Conservation (phyloP, 352 stramenopile species). For the Aphanomyces cochlioides region DNA sequence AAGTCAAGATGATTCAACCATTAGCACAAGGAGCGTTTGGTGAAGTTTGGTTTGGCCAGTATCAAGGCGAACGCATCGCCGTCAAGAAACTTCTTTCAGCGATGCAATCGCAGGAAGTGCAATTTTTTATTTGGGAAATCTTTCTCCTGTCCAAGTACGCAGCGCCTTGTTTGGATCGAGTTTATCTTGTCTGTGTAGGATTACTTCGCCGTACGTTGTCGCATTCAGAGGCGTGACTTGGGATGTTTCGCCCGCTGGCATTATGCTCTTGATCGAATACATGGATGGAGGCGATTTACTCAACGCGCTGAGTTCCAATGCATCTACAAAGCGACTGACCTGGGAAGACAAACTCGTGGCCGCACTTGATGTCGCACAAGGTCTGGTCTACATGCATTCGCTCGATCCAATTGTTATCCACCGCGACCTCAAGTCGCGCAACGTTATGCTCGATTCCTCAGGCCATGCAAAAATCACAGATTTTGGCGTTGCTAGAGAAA, state of each 20-base stretch:
- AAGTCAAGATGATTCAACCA: constrained; percentile 1
- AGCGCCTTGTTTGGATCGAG: neutral
- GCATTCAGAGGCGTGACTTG: constrained; percentile 25
- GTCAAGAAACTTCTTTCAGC: constrained; percentile 46
- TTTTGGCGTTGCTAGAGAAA: neutral
- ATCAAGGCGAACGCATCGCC: constrained; percentile 60
- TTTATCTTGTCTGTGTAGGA: neutral
- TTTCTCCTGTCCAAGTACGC: constrained; percentile 23
- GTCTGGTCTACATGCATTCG: constrained; percentile 16
- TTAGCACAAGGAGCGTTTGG: constrained; percentile 50
- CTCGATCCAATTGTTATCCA: constrained; percentile 10
- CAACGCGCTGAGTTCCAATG: constrained; percentile 10
- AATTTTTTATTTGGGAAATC: constrained; percentile 21
- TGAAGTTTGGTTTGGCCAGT: constrained; percentile 74
- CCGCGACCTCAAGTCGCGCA: constrained; percentile 25
- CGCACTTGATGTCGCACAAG: constrained; percentile 6
- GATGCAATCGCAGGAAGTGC: neutral
- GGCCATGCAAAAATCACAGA: constrained; percentile 19
- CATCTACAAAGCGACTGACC: neutral
- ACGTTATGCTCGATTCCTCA: constrained; percentile 23
- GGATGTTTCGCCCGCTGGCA: constrained; percentile 18
- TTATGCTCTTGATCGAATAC: constrained; percentile 29
- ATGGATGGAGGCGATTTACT: constrained; percentile 29
- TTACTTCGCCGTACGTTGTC: constrained; percentile 32
- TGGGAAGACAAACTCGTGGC: constrained; percentile 21